These are phyloP conservation scores for Tricholomella constricta DNA, from an alignment of 768 basidiomycete species.

Conservation along the genomic window DNA sequence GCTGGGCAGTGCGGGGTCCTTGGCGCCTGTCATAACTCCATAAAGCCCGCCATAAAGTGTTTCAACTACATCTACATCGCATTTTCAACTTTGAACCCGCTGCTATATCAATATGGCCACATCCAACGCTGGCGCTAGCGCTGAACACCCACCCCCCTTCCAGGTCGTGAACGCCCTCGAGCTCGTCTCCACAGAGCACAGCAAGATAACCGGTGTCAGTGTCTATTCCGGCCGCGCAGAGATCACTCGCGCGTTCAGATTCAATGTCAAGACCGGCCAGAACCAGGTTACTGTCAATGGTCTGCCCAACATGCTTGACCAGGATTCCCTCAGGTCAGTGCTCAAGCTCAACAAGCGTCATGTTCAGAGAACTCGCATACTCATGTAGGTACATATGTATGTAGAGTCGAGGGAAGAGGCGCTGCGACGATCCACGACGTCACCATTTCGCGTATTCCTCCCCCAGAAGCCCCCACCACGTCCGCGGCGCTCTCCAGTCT, in stretches of 20 bases:
- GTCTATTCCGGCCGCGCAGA: conserved; percentile 46
- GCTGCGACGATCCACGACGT: conserved; percentile 50
- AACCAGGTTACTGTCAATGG: conserved; percentile 43
- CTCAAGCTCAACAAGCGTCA: too few relatives aligned
- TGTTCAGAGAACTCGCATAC: background rate
- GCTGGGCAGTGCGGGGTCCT: too few relatives aligned
- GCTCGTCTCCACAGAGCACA: conserved; percentile 29
- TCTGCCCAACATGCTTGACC: conserved; percentile 38
- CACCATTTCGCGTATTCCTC: conserved; percentile 27
- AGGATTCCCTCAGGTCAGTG: conserved; percentile 44
- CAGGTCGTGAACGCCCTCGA: conserved; percentile 25
- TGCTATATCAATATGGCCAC: too few relatives aligned
- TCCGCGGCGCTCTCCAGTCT: conserved; percentile 31
- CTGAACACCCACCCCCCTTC: background rate
- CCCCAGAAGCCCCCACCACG: conserved; percentile 19
- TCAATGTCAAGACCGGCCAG: conserved; percentile 38
- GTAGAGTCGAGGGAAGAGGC: conserved; percentile 48
- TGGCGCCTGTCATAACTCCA: too few relatives aligned
- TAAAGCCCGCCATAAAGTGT: too few relatives aligned
- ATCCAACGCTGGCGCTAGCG: too few relatives aligned
- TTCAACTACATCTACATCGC: too few relatives aligned
- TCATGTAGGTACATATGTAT: background rate
- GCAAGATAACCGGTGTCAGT: conserved; percentile 41
- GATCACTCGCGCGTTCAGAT: conserved; percentile 40
- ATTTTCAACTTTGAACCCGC: too few relatives aligned